Percentiles rank a stretch among this genome's conserved stretches.
Conservation (phyloP, 331 rosid species). For the Dryas integrifolia region DNA sequence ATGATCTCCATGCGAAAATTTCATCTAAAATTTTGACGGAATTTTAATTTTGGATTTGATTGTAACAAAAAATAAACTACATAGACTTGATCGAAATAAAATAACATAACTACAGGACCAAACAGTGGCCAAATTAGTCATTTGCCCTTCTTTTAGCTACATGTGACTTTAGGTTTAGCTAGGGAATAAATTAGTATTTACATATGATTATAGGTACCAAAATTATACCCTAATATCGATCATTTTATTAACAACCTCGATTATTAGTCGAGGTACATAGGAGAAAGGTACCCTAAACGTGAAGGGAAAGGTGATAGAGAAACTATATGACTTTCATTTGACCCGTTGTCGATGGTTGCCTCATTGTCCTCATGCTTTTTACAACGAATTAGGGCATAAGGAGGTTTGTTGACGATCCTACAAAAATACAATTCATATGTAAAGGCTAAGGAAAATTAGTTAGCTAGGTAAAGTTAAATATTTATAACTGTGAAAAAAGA, state of each 20-base stretch:
- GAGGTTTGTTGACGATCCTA: conserved; percentile 18
- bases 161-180: too few species aligned
- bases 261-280: neutral
- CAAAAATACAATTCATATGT: neutral
- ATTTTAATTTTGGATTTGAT: too few species aligned
- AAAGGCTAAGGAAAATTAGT: neutral
- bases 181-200: too few species aligned
- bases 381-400: conserved; percentile 8
- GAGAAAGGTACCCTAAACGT: conserved; percentile 19
- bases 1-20: too few species aligned
- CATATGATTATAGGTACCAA: too few species aligned
- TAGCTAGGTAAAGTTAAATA: neutral
- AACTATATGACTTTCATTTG: neutral
- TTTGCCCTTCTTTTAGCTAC: too few species aligned
- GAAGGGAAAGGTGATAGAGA: conserved; percentile 37
- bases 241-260: neutral
- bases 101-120: too few species aligned
- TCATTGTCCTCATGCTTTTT: conserved; percentile 2
- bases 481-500: neutral
- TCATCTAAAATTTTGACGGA: too few species aligned
- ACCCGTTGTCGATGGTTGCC: neutral
- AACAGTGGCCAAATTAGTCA: too few species aligned
- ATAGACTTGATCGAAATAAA: too few species aligned
- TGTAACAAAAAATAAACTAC: too few species aligned
- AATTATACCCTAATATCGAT: too few species aligned